Evolutionary conservation across 1,139 yeast genomes (phyloP), one percentile per base, ranked within the genome.

Genomic region (Suzukiozyma palmioleophila): DNA sequence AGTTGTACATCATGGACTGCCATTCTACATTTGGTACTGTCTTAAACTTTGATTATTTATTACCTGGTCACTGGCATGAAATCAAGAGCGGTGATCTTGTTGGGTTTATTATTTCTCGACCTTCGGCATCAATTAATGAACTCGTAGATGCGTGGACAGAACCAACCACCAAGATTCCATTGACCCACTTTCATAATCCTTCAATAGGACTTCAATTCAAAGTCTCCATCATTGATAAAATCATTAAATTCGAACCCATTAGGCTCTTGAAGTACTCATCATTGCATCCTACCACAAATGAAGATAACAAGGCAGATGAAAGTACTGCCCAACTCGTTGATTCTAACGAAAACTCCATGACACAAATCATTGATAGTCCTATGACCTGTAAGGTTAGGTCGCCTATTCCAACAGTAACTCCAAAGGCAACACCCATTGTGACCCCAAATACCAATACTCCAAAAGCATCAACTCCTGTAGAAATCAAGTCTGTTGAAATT

Each of bases 21-120:
- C 47, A 47, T 10, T 67, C 73, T 5, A 67, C 71, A 25, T 70
- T 69, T 51, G 76, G 76, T 1, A 69, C 75, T 6, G 48, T 66
- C 13, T 41, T 66, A 36, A 64, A 67, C 43, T 52, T 54, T 16
- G 38, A 52, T 6, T 58, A 55, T 32, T 47, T 67, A 21, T 33
- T 50, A 6, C 60, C 65, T 0, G 49, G 47, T 10, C 38, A 38
- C 12, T 50, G 55, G 50, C 40, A 50, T 33, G 39, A 42, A 14
- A 46, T 68, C 26, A 27, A 34, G 8, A 40, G 52, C 35, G 58
- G 58, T 13, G 70, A 66, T 43, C 29, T 27, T 1, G 45, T 68
- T 16, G 68, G 71, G 8, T 62, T 68, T 33, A 60, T 68, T 33
- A 50, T 67, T 33, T 49, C 59, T 33, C 57, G 51, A 40, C 69